Evolutionary conservation across 164 flowering plant genomes (phyloP), one percentile per base, ranked within the genome.

Genomic region (Umbellularia californica): DNA sequence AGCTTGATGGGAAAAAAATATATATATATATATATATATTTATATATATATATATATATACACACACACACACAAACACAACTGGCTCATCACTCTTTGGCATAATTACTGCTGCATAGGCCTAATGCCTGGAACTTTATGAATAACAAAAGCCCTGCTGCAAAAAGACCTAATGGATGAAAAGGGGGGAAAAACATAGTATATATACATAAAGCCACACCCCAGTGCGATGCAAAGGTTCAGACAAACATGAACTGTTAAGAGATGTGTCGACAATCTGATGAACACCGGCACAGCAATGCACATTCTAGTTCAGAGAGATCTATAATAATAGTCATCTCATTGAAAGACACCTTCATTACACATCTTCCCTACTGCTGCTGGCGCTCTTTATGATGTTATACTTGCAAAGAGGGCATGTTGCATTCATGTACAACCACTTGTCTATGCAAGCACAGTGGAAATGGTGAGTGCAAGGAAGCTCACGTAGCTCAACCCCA

Each of bases 371-470:
- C 47, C 69, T 82, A 47, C 81, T 82, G 1, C 72, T 65, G 3
- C 70, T 63, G 15, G 72, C 63, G 19, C 77, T 76, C 82, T 86
- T 84, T 55, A 79, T 14, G 22, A 86, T 82, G 80, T 86, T 81
- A 72, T 78, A 82, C 84, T 92, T 92, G 87, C 97, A 92, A 50
- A 92, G 93, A 3, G 97, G 97, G 35, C 97, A 92, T 5, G 88
- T 85, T 5, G 97, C 93, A 74, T 92, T 92, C 75, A 92, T 90
- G 81, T 81, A 82, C 62, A 92, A 79, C 97, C 97, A 92, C 76
- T 90, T 92, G 74, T 90, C 97, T 15, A 92, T 87, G 70, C 97
- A 92, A 30, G 85, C 81, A 79, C 88, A 85, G 82, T 92, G 97
- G 73, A 92, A 90, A 77, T 88, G 90, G 77, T 92, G 97, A 30